Base-by-base conservation (phyloP, 805 yeast species). In the Saccharomycopsis guyanensis region DNA sequence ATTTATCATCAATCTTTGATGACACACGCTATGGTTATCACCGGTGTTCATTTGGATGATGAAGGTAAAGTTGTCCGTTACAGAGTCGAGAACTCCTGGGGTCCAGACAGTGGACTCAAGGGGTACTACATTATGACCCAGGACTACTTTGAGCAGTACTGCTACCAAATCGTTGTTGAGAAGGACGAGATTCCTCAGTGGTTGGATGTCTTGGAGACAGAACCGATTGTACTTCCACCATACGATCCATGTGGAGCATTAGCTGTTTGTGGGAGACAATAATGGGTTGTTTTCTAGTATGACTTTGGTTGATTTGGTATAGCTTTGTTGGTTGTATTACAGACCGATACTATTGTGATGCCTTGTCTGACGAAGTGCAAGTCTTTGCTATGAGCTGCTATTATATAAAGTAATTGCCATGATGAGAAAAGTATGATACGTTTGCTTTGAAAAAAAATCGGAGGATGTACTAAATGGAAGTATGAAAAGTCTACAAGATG, bases 1-100 rank as follows among this genome's bases (percentile, higher is more conserved):
- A 65, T 71, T 49, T 80, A 82, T 54, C 79, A 77, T 47, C 80
- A 86, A 53, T 80, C 88, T 20, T 66, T 78, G 53, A 85, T 86
- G 93, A 86, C 94, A 13, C 96, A 86, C 58, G 96, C 96, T 35
- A 86, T 86, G 95, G 71, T 80, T 18, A 76, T 86, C 57, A 80
- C 88, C 7, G 95, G 79, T 29, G 91, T 84, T 38, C 88, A 86
- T 61, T 65, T 86, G 31, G 87, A 81, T 53, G 76, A 70, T 12
- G 50, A 64, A 15, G 82, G 80, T 3, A 67, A 70, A 48, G 85
- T 86, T 19, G 65, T 75, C 25, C 71, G 86, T 53, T 82, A 83
- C 71, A 70, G 80, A 56, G 87, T 82, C 34, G 87, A 82, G 62
- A 82, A 82, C 65, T 79, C 86, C 10, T 82, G 88, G 88, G 86